These are phyloP conservation scores for Hypoxylon rickii DNA, from an alignment of 495 filamentous ascomycete species.

Conservation along the genomic window DNA sequence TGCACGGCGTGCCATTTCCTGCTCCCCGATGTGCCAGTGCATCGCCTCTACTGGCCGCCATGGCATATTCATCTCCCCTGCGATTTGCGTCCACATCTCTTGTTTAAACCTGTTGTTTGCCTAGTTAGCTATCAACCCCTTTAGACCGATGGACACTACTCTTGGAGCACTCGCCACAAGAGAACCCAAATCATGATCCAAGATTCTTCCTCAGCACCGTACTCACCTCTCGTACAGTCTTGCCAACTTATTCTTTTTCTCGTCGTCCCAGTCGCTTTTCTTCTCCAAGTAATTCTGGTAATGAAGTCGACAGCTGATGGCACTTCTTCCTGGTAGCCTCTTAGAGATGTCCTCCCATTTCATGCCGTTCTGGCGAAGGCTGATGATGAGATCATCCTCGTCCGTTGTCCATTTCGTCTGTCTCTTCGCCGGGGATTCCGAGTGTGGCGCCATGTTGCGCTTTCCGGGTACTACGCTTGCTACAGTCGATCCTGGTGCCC, in stretches of 20 bases:
- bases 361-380: constrained; percentile 84
- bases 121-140: constrained; percentile 31
- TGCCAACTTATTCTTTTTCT: constrained; percentile 94
- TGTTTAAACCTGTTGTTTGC: constrained; percentile 76
- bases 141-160: not conserved
- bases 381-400: constrained; percentile 88
- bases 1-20: constrained; percentile 89
- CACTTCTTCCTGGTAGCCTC: constrained; percentile 83
- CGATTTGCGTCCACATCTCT: constrained; percentile 95
- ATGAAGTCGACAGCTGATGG: constrained; percentile 90
- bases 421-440: constrained; percentile 85
- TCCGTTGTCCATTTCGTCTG: constrained; percentile 95
- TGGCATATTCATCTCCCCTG: constrained; percentile 92
- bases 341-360: constrained; percentile 99
- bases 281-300: constrained; percentile 98
- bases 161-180: not conserved
- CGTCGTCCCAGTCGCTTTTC: constrained; percentile 91
- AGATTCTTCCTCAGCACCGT: not conserved
- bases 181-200: not conserved
- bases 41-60: constrained; percentile 96
- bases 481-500: constrained; percentile 23
- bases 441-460: constrained; percentile 57
- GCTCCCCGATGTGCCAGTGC: constrained; percentile 96
- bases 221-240: constrained; percentile 92
- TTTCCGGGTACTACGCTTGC: constrained; percentile 33